Conservation (phyloP, 2,329 filamentous ascomycete species). For the Rhynchosporium agropyri region DNA sequence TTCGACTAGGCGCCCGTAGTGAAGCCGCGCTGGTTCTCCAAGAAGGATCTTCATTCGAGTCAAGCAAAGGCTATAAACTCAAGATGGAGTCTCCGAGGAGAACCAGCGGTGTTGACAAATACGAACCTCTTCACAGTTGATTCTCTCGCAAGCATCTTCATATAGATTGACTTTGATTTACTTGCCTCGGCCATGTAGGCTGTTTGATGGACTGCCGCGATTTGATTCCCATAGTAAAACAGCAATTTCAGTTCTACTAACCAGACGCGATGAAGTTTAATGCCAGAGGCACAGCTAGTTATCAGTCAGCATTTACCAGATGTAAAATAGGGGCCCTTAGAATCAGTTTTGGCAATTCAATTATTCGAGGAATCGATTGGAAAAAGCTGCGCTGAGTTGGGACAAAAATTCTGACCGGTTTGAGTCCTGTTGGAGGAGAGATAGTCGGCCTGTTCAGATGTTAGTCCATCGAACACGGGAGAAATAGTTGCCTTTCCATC, state of each 20-base stretch:
- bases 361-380: not conserved
- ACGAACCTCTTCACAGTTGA: conserved; percentile 45
- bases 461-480: not conserved
- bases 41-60: conserved; percentile 13
- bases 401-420: conserved; percentile 65
- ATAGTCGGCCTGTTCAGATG: conserved; percentile 56
- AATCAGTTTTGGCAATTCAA: not conserved
- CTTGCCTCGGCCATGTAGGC: conserved; percentile 32
- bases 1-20: conserved; percentile 82
- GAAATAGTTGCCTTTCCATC: not conserved
- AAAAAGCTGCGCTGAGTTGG: conserved; percentile 20
- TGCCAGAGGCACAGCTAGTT: conserved; percentile 73
- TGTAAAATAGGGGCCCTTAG: not conserved
- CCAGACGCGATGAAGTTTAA: conserved; percentile 90
- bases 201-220: conserved; percentile 60
- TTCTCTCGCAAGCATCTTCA: conserved; percentile 30
- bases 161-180: conserved; percentile 24
- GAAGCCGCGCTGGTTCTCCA: conserved; percentile 54
- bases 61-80: conserved; percentile 14
- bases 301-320: conserved; percentile 26
- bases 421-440: conserved; percentile 79
- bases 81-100: conserved; percentile 19
- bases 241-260: conserved; percentile 61
- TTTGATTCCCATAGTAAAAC: conserved; percentile 47
- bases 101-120: conserved; percentile 39